phyloP scores from a whole-genome alignment of 805 yeast species.

The Schwanniomyces sp. region DNA sequence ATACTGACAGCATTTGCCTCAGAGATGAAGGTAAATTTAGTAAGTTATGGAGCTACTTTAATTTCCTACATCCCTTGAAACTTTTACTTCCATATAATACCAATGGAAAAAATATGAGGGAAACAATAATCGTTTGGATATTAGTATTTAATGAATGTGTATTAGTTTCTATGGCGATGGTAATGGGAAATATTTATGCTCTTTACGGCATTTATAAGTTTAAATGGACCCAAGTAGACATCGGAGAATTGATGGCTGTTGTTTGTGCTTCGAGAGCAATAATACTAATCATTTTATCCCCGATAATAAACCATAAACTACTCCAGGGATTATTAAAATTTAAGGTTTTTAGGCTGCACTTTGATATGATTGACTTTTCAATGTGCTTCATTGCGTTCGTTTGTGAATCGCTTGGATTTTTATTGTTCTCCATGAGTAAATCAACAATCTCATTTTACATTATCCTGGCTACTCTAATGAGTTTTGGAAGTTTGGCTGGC shows the following conservation, averaged over 20 bases:
- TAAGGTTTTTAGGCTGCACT: slow-evolving; percentile 33
- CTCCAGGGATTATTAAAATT: slow-evolving; percentile 32
- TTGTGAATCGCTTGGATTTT: slow-evolving; percentile 39
- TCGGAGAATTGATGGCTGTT: slow-evolving; percentile 58
- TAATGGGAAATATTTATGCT: slow-evolving; percentile 43
- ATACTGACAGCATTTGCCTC: slow-evolving; percentile 7
- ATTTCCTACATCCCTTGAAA: slow-evolving; percentile 48
- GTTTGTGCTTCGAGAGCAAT: slow-evolving; percentile 51
- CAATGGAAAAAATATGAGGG: slow-evolving; percentile 19
- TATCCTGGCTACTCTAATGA: slow-evolving; percentile 32
- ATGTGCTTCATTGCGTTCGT: slow-evolving; percentile 35
- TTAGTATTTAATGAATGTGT: slow-evolving; percentile 49
- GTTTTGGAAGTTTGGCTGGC: slow-evolving; percentile 50
- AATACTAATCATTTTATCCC: slow-evolving; percentile 51
- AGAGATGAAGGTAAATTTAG: neutral
- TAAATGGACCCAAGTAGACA: slow-evolving; percentile 51
- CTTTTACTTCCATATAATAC: slow-evolving; percentile 51
- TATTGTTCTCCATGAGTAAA: slow-evolving; percentile 31
- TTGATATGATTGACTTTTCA: slow-evolving; percentile 54
- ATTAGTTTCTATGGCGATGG: slow-evolving; percentile 29
- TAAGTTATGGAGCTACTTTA: slow-evolving; percentile 6
- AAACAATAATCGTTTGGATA: slow-evolving; percentile 38
- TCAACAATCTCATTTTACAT: slow-evolving; percentile 27
- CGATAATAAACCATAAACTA: slow-evolving; percentile 40
- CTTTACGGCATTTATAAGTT: slow-evolving; percentile 55